A percentile compares a stretch with the other conserved stretches of the same genome.
These are phyloP conservation scores for Paramecium bursaria DNA, from an alignment of 73 alveolate genomes.

Conservation along the genomic window DNA sequence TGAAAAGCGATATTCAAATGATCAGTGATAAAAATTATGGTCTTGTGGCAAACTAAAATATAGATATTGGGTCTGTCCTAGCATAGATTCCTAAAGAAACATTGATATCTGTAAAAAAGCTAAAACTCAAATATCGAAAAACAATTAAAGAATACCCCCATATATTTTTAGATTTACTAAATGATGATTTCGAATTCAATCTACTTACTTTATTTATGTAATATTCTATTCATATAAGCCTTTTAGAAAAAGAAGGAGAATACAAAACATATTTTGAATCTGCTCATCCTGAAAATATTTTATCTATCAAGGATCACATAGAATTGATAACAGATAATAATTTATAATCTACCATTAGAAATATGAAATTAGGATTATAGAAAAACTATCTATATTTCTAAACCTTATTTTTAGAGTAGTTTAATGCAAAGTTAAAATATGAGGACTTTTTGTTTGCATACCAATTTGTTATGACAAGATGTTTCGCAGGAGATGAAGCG, in stretches of 20 bases:
- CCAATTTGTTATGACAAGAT: constrained; percentile 58
- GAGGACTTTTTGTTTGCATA: constrained; percentile 25
- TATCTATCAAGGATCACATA: neutral
- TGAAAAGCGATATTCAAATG: too few relatives aligned
- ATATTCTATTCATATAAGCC: neutral
- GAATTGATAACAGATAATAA: neutral
- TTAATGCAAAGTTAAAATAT: neutral
- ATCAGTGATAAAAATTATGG: too few relatives aligned
- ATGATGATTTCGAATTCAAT: constrained; percentile 49
- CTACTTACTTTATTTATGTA: constrained; percentile 22
- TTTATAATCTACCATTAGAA: neutral
- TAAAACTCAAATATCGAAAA: too few relatives aligned
- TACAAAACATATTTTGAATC: constrained; percentile 43
- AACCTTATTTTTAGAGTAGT: constrained; percentile 11
- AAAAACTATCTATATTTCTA: constrained; percentile 1
- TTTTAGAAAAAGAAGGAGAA: neutral
- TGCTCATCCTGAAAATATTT: constrained; percentile 25
- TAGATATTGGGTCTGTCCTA: too few relatives aligned
- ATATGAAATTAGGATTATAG: neutral
- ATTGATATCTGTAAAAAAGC: too few relatives aligned
- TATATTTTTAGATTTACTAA: neutral
- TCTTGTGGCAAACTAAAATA: too few relatives aligned
- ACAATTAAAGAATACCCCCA: constrained; percentile 51
- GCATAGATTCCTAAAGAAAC: too few relatives aligned
- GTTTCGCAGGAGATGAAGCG: constrained; percentile 50